Evolutionary conservation across 2,329 filamentous ascomycete species (phyloP), one percentile per base, ranked within the genome.

Genomic region (Shiraia sp.): DNA sequence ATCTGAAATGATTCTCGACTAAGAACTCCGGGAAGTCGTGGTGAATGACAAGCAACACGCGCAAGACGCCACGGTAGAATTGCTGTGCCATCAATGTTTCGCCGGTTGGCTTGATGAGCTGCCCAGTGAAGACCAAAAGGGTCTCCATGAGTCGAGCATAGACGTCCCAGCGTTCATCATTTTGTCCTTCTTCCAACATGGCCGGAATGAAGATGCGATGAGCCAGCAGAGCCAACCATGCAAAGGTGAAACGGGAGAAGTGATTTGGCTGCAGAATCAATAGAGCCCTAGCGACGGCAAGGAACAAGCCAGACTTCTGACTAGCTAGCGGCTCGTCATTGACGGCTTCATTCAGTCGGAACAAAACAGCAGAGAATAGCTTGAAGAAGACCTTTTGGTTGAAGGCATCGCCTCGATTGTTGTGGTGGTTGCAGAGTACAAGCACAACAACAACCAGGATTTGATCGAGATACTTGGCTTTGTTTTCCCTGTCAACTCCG

Each of bases 1-100:
- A 81, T 54, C 83, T 82, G 54, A 88, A 83, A 63, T 95, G 88
- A 66, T 95, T 90, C 57, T 91, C 88, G 5, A 88, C 87, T 29
- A 99, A 74, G 69, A 96, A 99, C 42, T 96, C 90, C 0, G 92
- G 88, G 70, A 90, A 97, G 68, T 99, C 93, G 63, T 97, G 93
- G 55, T 96, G 88, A 38, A 99, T 75, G 37, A 95, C 80, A 24
- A 95, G 75, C 40, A 97, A 74, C 45, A 96, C 81, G 62, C 95
- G 90, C 33, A 95, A 75, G 1, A 88, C 82, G 7, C 86, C 90
- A 47, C 89, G 85, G 68, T 96, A 96, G 47, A 95, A 82, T 40
- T 92, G 88, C 65, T 89, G 91, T 24, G 85, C 82, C 36, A 88
- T 79, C 24, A 82, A 76, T 3, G 84, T 78, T 12, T 90, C 79